These are phyloP conservation scores for Penicillium macrosclerotiorum DNA, from an alignment of 495 filamentous ascomycete species.

Conservation along the genomic window DNA sequence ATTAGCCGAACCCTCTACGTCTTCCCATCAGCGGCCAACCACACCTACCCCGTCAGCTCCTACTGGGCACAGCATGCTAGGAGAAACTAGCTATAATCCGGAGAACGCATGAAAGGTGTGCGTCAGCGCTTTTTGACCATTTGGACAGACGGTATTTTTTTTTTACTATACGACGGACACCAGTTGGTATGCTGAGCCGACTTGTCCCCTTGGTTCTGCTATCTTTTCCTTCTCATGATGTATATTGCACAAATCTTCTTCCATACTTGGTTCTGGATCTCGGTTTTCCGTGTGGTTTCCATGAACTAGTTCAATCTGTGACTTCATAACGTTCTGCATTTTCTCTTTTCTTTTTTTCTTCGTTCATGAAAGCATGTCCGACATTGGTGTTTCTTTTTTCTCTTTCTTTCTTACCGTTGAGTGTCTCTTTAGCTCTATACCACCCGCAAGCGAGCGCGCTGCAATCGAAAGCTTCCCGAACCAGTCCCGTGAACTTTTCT, in stretches of 20 bases:
- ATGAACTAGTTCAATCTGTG: background rate
- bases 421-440: constrained; percentile 6
- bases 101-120: constrained; percentile 49
- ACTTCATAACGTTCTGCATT: background rate
- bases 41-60: constrained; percentile 32
- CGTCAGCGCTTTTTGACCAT: background rate
- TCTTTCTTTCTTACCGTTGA: background rate
- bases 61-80: constrained; percentile 51
- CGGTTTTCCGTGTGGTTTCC: background rate
- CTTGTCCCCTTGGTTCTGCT: background rate
- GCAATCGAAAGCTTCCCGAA: background rate
- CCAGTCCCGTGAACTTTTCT: background rate
- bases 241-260: constrained; percentile 9
- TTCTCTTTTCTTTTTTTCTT: background rate
- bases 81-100: constrained; percentile 67
- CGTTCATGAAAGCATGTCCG: background rate
- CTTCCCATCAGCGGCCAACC: constrained; percentile 32
- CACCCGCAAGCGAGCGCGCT: background rate
- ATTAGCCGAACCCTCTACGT: constrained; percentile 42
- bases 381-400: constrained; percentile 1
- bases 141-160: constrained; percentile 19
- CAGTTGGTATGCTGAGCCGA: background rate
- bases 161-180: too few species aligned
- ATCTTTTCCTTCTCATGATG: constrained; percentile 11
- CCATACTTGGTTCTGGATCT: constrained; percentile 1